Percentiles rank a stretch among this genome's conserved stretches.
These are phyloP conservation scores for Pleurotus pulmonarius DNA, from an alignment of 768 basidiomycete species.

Conservation along the genomic window DNA sequence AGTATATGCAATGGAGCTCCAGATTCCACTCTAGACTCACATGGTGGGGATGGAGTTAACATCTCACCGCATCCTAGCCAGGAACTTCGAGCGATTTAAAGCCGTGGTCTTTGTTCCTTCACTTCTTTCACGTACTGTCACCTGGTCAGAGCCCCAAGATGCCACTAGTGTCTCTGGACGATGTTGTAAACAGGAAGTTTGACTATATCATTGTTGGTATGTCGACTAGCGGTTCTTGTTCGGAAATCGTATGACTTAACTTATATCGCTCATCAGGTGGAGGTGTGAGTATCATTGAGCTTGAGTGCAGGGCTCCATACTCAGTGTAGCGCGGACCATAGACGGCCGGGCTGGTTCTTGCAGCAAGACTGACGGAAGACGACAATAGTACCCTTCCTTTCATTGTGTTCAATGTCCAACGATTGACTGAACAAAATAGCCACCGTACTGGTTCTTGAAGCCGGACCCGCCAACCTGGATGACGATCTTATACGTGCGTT, in stretches of 20 bases:
- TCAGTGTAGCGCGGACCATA: neutral
- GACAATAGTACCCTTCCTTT: neutral
- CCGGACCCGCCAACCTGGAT: constrained; percentile 12
- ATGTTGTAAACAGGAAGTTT: neutral
- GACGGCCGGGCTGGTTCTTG: constrained; percentile 15
- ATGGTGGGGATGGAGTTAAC: too few species aligned
- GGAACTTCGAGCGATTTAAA: too few species aligned
- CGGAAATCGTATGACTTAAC: neutral
- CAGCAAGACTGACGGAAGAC: constrained; percentile 15
- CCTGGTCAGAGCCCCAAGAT: neutral
- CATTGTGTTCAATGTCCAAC: neutral
- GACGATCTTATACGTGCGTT: constrained; percentile 9
- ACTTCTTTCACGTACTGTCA: too few species aligned
- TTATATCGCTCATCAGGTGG: neutral
- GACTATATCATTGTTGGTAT: constrained; percentile 1
- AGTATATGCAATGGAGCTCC: too few species aligned
- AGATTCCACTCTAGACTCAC: too few species aligned
- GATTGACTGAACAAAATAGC: neutral
- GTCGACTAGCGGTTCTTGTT: neutral
- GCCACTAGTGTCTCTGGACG: neutral
- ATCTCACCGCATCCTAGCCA: too few species aligned
- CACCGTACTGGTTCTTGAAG: constrained; percentile 14
- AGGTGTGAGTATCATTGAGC: neutral
- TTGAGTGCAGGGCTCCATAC: neutral
- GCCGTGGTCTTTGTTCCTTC: too few species aligned